Evolutionary conservation across 805 yeast genomes (phyloP).

Genomic region (Cyberlindnera sargentensis): DNA sequence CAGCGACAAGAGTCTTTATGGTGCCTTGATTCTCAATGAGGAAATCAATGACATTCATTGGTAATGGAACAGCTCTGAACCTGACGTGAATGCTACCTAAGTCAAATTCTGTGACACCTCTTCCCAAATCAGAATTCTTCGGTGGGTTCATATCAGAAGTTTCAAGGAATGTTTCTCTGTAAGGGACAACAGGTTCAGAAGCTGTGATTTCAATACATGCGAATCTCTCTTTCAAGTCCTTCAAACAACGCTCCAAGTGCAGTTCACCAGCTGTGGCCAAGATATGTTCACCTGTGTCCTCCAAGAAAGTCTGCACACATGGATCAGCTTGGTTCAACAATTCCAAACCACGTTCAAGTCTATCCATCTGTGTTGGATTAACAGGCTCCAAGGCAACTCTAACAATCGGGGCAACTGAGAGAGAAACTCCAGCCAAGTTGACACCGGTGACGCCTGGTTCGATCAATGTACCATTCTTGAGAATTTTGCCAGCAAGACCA

Average conservation of each 20-base stretch:
- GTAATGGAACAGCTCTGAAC: conserved; percentile 47
- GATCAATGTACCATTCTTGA: conserved; percentile 82
- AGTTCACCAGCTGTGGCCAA: conserved; percentile 95
- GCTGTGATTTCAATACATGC: conserved; percentile 83
- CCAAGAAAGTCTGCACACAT: conserved; percentile 79
- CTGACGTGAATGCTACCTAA: conserved; percentile 42
- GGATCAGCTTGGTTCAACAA: conserved; percentile 87
- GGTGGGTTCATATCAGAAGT: conserved; percentile 46
- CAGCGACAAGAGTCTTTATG: conserved; percentile 30
- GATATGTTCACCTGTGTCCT: conserved; percentile 89
- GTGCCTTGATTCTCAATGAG: conserved; percentile 40
- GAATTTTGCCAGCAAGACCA: conserved; percentile 74
- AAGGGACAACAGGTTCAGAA: conserved; percentile 93
- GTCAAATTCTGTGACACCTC: conserved; percentile 43
- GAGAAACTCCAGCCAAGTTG: conserved; percentile 70
- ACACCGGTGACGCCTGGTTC: conserved; percentile 52
- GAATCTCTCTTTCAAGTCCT: conserved; percentile 84
- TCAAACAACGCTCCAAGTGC: conserved; percentile 89
- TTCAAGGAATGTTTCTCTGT: conserved; percentile 69
- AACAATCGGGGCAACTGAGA: conserved; percentile 83
- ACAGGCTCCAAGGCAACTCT: conserved; percentile 94
- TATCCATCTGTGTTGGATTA: conserved; percentile 72
- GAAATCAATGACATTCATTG: conserved; percentile 40
- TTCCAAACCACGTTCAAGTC: conserved; percentile 70
- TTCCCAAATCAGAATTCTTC: conserved; percentile 36